Conservation (phyloP, 2,329 filamentous ascomycete genomes). For the Nigrospora oryzae region DNA sequence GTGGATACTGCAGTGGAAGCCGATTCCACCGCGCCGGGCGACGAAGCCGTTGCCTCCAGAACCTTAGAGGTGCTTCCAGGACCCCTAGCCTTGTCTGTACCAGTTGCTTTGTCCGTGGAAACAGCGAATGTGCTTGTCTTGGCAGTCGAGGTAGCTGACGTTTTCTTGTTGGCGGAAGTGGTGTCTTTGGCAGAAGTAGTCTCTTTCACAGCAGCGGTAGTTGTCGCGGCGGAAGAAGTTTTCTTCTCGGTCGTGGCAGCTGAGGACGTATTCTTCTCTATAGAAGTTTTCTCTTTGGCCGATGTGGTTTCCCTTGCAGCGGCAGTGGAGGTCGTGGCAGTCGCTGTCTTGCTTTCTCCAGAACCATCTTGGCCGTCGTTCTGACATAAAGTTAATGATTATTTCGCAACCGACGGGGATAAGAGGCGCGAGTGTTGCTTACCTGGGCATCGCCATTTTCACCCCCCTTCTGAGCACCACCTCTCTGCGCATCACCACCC, state of each 20-base stretch:
- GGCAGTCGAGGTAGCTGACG: background rate
- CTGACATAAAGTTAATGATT: background rate
- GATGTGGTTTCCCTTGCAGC: background rate
- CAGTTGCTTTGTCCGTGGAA: background rate
- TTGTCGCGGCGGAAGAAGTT: background rate
- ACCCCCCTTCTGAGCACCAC: no score
- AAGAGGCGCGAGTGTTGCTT: no score
- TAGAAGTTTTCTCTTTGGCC: background rate
- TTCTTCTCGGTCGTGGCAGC: background rate
- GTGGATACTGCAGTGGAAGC: background rate
- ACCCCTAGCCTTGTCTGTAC: no score
- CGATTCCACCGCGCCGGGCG: background rate
- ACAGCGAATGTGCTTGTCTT: background rate
- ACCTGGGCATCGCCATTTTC: no score
- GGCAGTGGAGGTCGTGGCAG: background rate
- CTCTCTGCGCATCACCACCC: no score
- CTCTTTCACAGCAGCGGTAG: background rate
- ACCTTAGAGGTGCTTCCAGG: no score
- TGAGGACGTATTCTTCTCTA: no score
- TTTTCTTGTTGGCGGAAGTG: background rate
- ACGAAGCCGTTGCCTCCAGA: background rate
- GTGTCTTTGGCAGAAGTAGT: background rate
- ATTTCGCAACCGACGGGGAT: no score
- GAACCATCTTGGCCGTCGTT: background rate
- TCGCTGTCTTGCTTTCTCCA: background rate